Evolutionary conservation across 2,329 filamentous ascomycete genomes (phyloP).

Genomic region (Trichocomaceae sp.): DNA sequence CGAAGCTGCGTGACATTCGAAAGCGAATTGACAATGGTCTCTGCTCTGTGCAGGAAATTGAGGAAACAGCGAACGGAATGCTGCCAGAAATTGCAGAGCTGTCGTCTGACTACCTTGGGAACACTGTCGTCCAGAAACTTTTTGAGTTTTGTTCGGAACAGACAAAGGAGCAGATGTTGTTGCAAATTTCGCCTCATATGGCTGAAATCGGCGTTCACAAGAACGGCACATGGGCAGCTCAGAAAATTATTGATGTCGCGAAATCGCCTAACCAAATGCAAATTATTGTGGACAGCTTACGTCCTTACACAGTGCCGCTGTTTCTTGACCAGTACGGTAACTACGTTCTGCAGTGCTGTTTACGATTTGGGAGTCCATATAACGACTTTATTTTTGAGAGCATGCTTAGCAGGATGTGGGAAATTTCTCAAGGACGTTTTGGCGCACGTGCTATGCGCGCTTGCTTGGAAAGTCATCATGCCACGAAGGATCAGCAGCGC

Average conservation of each 20-base stretch:
- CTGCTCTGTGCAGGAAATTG: conserved; percentile 77
- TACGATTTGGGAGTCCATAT: conserved; percentile 81
- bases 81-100: conserved; percentile 93
- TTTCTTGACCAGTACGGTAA: conserved; percentile 98
- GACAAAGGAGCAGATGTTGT: conserved; percentile 84
- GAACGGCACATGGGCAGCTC: conserved; percentile 97
- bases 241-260: conserved; percentile 98
- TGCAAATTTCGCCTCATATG: conserved; percentile 80
- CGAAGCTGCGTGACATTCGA: conserved; percentile 87
- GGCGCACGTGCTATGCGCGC: conserved; percentile 94
- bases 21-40: conserved; percentile 97
- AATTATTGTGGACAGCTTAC: conserved; percentile 75
- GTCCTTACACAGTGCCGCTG: conserved; percentile 78
- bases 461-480: conserved; percentile 90
- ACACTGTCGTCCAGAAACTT: conserved; percentile 98
- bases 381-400: conserved; percentile 98
- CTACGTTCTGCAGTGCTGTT: conserved; percentile 92
- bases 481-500: conserved; percentile 89
- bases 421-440: conserved; percentile 85
- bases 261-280: conserved; percentile 76
- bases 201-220: conserved; percentile 98
- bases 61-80: conserved; percentile 88
- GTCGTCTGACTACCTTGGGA: conserved; percentile 91
- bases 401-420: conserved; percentile 92
- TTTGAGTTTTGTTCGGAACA: conserved; percentile 93